These are phyloP conservation scores for Chrysochromulina parva DNA, from an alignment of 78 protist species.

Conservation along the genomic window DNA sequence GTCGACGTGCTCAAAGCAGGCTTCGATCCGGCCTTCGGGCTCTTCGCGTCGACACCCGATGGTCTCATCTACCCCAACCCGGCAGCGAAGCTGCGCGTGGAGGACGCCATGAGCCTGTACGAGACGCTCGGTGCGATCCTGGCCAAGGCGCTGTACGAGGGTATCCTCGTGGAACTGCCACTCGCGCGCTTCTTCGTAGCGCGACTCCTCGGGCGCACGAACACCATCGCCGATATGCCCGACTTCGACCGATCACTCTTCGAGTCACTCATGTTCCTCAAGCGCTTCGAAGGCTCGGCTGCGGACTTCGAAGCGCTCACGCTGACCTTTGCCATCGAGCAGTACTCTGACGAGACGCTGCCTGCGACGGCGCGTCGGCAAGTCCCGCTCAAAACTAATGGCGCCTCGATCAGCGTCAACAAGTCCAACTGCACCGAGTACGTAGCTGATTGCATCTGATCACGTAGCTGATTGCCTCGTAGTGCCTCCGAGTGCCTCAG, in stretches of 20 bases:
- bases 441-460: too few species aligned
- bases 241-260: slow-evolving; percentile 37
- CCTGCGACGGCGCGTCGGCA: too few species aligned
- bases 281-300: background rate
- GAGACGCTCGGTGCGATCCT: slow-evolving; percentile 17
- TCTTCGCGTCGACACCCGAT: background rate
- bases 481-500: too few species aligned
- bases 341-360: too few species aligned
- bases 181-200: slow-evolving; percentile 42
- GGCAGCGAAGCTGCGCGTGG: background rate
- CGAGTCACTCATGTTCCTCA: background rate
- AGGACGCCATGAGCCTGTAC: background rate
- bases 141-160: slow-evolving; percentile 67
- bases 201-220: slow-evolving; percentile 31
- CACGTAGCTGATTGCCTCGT: too few species aligned
- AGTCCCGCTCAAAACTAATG: too few species aligned
- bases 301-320: background rate
- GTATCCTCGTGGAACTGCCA: slow-evolving; percentile 59
- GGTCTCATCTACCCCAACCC: background rate
- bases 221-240: slow-evolving; percentile 38
- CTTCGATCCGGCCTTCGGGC: background rate
- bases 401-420: too few species aligned
- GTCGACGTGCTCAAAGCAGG: background rate
- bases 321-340: background rate
- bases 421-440: too few species aligned